These are phyloP conservation scores for Gossypium rotundifolium DNA, from an alignment of 345 rosid species.

Conservation along the genomic window DNA sequence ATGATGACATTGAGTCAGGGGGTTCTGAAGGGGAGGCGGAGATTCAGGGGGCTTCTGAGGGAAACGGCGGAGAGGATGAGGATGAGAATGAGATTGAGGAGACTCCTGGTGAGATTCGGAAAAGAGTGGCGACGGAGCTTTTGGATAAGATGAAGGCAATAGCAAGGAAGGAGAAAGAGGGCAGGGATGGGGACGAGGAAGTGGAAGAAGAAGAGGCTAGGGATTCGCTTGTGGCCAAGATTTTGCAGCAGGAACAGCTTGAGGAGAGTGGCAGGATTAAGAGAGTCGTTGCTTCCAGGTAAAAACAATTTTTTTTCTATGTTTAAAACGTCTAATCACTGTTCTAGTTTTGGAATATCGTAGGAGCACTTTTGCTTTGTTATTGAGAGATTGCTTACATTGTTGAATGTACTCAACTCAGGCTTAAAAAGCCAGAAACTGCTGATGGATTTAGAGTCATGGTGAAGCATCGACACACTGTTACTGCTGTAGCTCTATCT, in stretches of 20 bases:
- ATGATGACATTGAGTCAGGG: conserved; percentile 56
- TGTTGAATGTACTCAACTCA: conserved; percentile 23
- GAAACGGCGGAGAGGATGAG: conserved; percentile 18
- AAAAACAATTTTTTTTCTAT: not conserved
- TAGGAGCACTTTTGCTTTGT: not conserved
- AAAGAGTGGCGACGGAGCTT: conserved; percentile 50
- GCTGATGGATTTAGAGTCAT: conserved; percentile 40
- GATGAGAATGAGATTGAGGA: conserved; percentile 36
- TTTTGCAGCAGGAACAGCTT: conserved; percentile 76
- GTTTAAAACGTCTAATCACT: no score
- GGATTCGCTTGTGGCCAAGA: conserved; percentile 54
- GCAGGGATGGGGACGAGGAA: conserved; percentile 34
- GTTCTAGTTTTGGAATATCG: not conserved
- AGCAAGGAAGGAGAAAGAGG: conserved; percentile 35
- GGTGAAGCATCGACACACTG: conserved; percentile 73
- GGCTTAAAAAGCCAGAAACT: conserved; percentile 64
- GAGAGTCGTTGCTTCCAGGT: conserved; percentile 77
- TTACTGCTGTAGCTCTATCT: conserved; percentile 75
- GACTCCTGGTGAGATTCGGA: conserved; percentile 71
- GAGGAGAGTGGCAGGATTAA: conserved; percentile 83
- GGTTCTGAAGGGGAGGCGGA: conserved; percentile 48
- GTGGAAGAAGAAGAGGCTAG: conserved; percentile 49
- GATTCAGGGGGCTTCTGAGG: conserved; percentile 18
- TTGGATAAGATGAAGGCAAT: conserved; percentile 40
- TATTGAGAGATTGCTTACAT: conserved; percentile 1